phyloP scores from a whole-genome alignment of 2,329 filamentous ascomycete species.

The Colletotrichum tabaci region DNA sequence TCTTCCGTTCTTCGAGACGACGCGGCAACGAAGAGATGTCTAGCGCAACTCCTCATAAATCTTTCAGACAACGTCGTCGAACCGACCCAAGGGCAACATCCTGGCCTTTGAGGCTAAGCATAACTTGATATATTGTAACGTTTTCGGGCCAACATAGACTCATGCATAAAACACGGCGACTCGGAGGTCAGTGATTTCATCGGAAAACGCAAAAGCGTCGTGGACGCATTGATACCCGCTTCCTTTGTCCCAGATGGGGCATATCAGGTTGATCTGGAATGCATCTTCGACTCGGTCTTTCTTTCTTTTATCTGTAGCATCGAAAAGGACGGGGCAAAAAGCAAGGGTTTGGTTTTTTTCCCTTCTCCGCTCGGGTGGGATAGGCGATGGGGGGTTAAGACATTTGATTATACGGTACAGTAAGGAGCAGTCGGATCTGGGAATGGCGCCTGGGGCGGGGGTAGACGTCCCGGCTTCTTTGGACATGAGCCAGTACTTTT shows the following conservation, averaged over 20 bases:
- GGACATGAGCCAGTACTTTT: conserved; percentile 12
- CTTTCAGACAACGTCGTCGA: conserved; percentile 88
- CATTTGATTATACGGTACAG: conserved; percentile 33
- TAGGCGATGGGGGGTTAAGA: conserved; percentile 27
- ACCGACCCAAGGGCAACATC: conserved; percentile 46
- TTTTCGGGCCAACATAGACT: conserved; percentile 34
- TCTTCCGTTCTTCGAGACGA: conserved; percentile 96
- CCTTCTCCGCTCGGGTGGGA: conserved; percentile 1
- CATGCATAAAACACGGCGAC: conserved; percentile 40
- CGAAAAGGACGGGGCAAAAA: conserved; percentile 28
- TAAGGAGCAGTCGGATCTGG: conserved; percentile 22
- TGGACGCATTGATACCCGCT: conserved; percentile 39
- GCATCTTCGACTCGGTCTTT: conserved; percentile 37
- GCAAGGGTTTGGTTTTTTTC: conserved; percentile 30
- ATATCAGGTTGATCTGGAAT: conserved; percentile 34
- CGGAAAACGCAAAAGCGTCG: conserved; percentile 37
- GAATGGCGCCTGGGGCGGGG: conserved; percentile 28
- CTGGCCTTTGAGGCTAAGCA: conserved; percentile 45
- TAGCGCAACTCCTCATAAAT: conserved; percentile 97
- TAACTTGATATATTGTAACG: conserved; percentile 15
- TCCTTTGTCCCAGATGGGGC: conserved; percentile 27
- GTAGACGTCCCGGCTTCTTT: conserved; percentile 19
- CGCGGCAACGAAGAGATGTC: conserved; percentile 95
- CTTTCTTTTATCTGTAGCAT: conserved; percentile 36
- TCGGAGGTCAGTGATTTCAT: conserved; percentile 39